Base-by-base conservation (phyloP, 2,329 filamentous ascomycete genomes). In the Nigrospora sphaerica region DNA sequence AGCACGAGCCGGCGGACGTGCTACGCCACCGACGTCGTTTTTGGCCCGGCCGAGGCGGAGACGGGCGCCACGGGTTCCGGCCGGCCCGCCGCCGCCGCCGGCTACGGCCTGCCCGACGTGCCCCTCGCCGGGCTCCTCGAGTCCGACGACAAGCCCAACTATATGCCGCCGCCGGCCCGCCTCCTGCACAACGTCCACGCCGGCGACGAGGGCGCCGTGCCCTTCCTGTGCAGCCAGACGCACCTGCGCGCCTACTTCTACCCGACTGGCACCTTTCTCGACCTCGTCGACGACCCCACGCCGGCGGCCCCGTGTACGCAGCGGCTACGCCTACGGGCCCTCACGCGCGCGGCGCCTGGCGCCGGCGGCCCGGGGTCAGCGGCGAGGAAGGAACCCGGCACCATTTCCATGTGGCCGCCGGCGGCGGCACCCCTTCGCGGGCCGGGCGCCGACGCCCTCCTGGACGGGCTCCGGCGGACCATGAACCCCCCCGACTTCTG, bases 1-100 rank as follows among this genome's bases (percentile, higher is more conserved):
- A 82, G 80, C 47, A 74, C 73, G 19, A 80, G 80, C 47, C 71
- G 74, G 36, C 74, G 85, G 23, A 86, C 78, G 0, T 87, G 83
- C 56, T 90, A 90, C 60, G 78, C 69, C 12, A 77, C 73, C 12
- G 62, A 70, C 14, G 65, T 83, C n/a, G 48, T 56, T 2, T 80
- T 79, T 51, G 58, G 60, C 3, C 44, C 40, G 11, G 10, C 12
- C 14, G 19, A 32, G 11, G 17, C 13, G 12, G 17, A 12, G 37
- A 32, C n/a, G 13, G 31, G 12, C 14, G 31, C 4, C 35, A 41
- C 19, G 39, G 40, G 5, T 44, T n/a, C 36, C 4, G 43, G 37
- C 14, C 23, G 17, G 35, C 12, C 36, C 14, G 39, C 47, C 33
- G 49, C 48, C 13, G 43, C 44, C 12, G 44, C 43, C 12, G 39